phyloP scores from a whole-genome alignment of 2,329 filamentous ascomycete genomes.

The Botrytis byssoidea region DNA sequence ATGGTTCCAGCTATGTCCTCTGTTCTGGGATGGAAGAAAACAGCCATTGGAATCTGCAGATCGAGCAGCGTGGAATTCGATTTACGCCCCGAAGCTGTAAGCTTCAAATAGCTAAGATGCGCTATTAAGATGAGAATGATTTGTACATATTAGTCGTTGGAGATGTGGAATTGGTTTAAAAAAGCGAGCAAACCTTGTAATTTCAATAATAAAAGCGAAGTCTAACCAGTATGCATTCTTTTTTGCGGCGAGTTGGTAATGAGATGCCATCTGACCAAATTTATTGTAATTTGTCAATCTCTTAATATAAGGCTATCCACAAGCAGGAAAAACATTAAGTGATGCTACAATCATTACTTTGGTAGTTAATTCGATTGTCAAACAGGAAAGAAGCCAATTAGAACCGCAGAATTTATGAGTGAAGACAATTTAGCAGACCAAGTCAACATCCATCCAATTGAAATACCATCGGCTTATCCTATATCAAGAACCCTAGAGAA shows the following conservation, averaged over 20 bases:
- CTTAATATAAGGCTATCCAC: not conserved
- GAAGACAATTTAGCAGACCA: not conserved
- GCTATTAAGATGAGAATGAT: not conserved
- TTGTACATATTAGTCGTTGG: not conserved
- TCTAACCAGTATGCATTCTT: not conserved
- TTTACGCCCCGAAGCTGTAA: slow-evolving; percentile 41
- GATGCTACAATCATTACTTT: not conserved
- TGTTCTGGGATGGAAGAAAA: slow-evolving; percentile 50
- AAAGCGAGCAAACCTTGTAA: not conserved
- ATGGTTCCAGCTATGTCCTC: slow-evolving; percentile 47
- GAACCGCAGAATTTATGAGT: not conserved
- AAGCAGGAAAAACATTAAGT: not conserved
- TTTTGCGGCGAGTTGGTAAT: not conserved
- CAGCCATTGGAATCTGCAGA: slow-evolving; percentile 46
- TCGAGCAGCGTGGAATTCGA: slow-evolving; percentile 47
- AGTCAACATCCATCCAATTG: not conserved
- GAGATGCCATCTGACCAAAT: not conserved
- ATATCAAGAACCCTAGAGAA: not conserved
- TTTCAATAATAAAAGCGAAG: not conserved
- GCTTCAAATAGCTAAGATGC: not conserved
- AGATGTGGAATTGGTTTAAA: not conserved
- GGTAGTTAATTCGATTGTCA: not conserved
- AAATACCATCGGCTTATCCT: no score
- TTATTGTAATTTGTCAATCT: not conserved
- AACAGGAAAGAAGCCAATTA: not conserved